A percentile compares a stretch with the other conserved stretches of the same genome.
Evolutionary conservation across 1,139 yeast genomes (phyloP).

Genomic region (Kazachstania sp.): DNA sequence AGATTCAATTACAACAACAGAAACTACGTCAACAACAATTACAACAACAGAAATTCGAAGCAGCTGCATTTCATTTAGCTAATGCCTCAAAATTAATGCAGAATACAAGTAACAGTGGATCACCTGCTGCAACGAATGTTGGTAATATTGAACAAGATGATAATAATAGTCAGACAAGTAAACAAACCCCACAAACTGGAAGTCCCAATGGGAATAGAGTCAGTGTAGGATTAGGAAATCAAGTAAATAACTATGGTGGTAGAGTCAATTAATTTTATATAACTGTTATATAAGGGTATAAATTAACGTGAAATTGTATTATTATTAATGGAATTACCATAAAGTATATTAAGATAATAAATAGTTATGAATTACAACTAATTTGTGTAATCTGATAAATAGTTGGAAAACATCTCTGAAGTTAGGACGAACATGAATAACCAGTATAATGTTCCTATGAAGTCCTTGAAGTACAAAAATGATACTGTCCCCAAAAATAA

Average conservation of each 20-base stretch:
- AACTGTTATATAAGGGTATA: too few relatives aligned
- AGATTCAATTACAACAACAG: constrained; percentile 33
- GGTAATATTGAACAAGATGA: constrained; percentile 9
- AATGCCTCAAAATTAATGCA: constrained; percentile 26
- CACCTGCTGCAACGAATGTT: constrained; percentile 6
- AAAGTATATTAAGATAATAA: background rate
- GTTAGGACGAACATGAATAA: constrained; percentile 6
- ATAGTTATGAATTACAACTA: background rate
- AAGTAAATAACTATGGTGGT: constrained; percentile 17
- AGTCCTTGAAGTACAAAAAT: constrained; percentile 9
- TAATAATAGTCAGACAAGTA: constrained; percentile 10
- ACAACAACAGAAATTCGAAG: constrained; percentile 28
- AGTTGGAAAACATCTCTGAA: background rate
- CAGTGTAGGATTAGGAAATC: constrained; percentile 18
- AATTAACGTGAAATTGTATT: background rate
- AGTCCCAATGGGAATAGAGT: constrained; percentile 19
- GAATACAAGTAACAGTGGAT: constrained; percentile 11
- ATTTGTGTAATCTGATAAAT: background rate
- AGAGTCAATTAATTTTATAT: constrained; percentile 17
- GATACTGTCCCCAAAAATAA: constrained; percentile 13
- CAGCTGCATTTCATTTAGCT: constrained; percentile 27
- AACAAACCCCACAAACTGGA: constrained; percentile 9
- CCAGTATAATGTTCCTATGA: constrained; percentile 9
- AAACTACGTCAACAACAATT: constrained; percentile 33
- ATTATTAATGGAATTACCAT: background rate